Evolutionary conservation across 2,329 filamentous ascomycete species (phyloP).

Genomic region (Apiospora saccharicola): DNA sequence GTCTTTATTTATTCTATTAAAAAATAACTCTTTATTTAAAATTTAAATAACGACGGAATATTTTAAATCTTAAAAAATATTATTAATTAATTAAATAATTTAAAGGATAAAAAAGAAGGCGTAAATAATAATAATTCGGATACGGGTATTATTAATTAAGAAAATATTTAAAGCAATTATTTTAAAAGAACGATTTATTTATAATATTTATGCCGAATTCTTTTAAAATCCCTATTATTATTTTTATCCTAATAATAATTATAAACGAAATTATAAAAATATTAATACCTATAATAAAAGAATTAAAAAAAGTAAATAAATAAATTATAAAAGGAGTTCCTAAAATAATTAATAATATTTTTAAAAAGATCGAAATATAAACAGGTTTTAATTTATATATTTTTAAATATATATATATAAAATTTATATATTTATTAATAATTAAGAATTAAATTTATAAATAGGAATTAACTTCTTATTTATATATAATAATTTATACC

Average conservation of each 20-base stretch:
- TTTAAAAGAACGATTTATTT: background rate
- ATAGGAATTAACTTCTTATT: background rate
- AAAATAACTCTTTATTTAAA: no score
- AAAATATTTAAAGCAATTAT: background rate
- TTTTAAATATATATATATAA: slow-evolving; percentile 1
- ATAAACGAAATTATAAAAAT: background rate
- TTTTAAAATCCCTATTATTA: background rate
- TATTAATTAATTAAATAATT: background rate
- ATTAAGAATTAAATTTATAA: background rate
- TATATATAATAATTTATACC: background rate
- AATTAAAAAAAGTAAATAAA: no score
- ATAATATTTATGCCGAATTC: background rate
- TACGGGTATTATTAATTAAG: background rate
- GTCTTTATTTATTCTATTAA: no score
- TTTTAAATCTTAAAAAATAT: background rate
- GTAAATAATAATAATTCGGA: background rate
- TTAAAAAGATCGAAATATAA: background rate
- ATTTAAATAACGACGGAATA: no score
- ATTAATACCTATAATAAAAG: background rate
- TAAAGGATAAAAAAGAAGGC: background rate
- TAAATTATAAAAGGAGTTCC: no score
- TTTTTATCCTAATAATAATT: background rate
- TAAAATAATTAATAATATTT: background rate
- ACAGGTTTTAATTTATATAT: background rate
- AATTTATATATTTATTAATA: no score